Conservation (phyloP, 768 basidiomycete genomes). For the Gymnopilus junonius region DNA sequence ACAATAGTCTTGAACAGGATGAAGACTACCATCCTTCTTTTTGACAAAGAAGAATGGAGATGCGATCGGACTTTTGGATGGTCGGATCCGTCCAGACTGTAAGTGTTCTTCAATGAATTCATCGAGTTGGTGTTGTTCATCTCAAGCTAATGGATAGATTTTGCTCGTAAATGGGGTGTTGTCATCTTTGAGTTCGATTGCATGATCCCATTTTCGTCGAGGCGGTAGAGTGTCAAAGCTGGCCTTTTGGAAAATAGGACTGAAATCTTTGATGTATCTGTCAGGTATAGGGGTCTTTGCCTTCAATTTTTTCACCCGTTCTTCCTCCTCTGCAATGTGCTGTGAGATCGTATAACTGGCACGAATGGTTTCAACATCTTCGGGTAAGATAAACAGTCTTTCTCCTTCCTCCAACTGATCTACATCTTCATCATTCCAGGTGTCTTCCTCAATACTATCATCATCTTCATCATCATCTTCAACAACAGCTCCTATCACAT, state of each 20-base stretch:
- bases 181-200: slow-evolving; percentile 14
- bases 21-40: slow-evolving; percentile 19
- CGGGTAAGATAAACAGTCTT: slow-evolving; percentile 10
- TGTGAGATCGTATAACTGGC: background rate
- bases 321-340: background rate
- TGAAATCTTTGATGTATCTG: slow-evolving; percentile 12
- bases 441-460: background rate
- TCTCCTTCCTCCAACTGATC: slow-evolving; percentile 10
- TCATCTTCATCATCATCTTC: background rate
- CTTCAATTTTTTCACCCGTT: background rate
- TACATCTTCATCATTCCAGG: slow-evolving; percentile 6
- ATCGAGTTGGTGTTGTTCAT: background rate
- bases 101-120: slow-evolving; percentile 11
- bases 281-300: slow-evolving; percentile 3
- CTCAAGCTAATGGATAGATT: background rate
- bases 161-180: background rate
- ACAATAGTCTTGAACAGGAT: slow-evolving; percentile 31
- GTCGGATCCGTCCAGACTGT: slow-evolving; percentile 2
- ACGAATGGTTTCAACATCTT: background rate
- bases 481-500: background rate
- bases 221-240: slow-evolving; percentile 5
- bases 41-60: slow-evolving; percentile 16
- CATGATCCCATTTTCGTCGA: slow-evolving; percentile 7
- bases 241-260: background rate
- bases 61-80: slow-evolving; percentile 9